Evolutionary conservation across 345 rosid species (phyloP).

Genomic region (Sisymbrium irio): DNA sequence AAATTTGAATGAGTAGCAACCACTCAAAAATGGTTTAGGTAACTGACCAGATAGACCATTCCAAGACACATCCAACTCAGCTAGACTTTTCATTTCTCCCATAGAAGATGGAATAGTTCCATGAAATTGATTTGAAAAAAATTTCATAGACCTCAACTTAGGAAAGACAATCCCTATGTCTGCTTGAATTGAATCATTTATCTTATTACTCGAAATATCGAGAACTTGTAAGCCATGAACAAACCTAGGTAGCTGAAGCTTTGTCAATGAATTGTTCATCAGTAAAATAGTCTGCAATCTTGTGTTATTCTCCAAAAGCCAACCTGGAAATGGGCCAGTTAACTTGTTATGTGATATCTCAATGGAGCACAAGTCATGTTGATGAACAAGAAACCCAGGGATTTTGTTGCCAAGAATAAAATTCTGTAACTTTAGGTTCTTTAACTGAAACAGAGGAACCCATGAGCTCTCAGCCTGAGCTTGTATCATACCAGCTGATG

Average conservation of each 20-base stretch:
- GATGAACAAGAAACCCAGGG: constrained; percentile 5
- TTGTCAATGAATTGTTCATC: neutral
- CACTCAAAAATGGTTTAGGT: neutral
- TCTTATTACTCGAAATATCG: constrained; percentile 7
- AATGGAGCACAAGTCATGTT: neutral
- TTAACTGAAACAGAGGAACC: constrained; percentile 20
- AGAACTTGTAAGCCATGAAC: neutral
- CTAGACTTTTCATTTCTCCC: neutral
- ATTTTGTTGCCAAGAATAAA: neutral
- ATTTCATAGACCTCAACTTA: neutral
- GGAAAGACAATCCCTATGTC: constrained; percentile 5
- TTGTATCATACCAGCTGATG: neutral
- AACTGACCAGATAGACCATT: neutral
- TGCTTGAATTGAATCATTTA: neutral
- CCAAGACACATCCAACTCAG: neutral
- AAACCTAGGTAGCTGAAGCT: neutral
- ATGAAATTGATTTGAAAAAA: neutral
- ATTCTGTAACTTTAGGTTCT: neutral
- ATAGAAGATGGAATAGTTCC: constrained; percentile 13
- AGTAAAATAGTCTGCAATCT: neutral
- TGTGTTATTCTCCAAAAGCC: constrained; percentile 24
- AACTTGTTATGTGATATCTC: constrained; percentile 16
- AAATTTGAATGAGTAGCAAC: neutral
- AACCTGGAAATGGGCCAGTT: neutral
- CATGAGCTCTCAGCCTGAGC: neutral